Base-by-base conservation (phyloP, 2,329 filamentous ascomycete species). In the Neocucurbitaria cava region DNA sequence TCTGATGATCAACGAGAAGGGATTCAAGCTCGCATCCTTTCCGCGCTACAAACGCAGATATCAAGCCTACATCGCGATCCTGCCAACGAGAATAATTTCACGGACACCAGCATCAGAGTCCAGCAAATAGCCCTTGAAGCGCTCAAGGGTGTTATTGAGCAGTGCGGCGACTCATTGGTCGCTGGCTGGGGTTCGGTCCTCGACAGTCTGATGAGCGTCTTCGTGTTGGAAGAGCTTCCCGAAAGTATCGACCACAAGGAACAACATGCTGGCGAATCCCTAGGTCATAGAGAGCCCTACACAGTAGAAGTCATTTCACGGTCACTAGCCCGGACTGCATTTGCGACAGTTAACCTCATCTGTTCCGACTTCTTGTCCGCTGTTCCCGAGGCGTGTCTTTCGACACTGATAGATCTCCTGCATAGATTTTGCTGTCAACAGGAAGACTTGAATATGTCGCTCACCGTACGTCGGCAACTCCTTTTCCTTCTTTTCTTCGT, bases 361-460 rank as follows among this genome's bases (percentile, higher is more conserved):
- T 96, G 93, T 74, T 97, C 95, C 0, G 95, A 99, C 74, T 99
- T 99, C 68, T 78, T 99, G 30, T 83, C 87, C 13, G 87, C 90
- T 6, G 72, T 82, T n/a, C 79, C 83, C 88, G 52, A 90, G 86
- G 41, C 87, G 85, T 72, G 85, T 81, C 45, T 97, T 85, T 78
- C 91, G 89, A 74, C 83, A 88, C 83, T 99, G 15, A 87, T 98
- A 57, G 90, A 96, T 77, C 92, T 93, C 10, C 84, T 99, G 20
- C 91, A 92, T 68, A 89, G 89, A 61, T 99, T 98, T 75, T 92
- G 91, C 65, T 89, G 88, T 0, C 95, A 99, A 74, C 84, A 89
- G 60, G 91, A 96, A 62, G 95, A 99, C 70, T 82, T 99, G 33
- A 99, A 99, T 65, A 96, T 98, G 68, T 94, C 94, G 0, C 81